Evolutionary conservation across 192 early-diverging fungal genomes (phyloP).

Genomic region (Tieghemiomyces parasiticus): DNA sequence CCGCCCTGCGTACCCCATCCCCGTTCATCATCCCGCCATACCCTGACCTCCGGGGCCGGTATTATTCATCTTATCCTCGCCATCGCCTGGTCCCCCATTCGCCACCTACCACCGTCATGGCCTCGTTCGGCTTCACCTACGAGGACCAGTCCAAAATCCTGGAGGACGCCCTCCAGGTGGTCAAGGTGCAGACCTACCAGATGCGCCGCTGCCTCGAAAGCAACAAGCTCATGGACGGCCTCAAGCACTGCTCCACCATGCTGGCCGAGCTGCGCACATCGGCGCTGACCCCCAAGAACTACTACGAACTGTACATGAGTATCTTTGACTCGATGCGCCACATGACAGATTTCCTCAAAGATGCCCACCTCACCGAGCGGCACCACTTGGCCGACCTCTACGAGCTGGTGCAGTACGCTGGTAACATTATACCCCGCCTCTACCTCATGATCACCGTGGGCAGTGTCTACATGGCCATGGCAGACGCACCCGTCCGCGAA

Average conservation of each 20-base stretch:
- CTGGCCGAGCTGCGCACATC: conserved; percentile 91
- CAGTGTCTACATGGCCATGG: conserved; percentile 87
- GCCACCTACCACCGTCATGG: not conserved
- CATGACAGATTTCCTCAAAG: conserved; percentile 78
- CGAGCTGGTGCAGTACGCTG: conserved; percentile 96
- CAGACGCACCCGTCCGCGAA: conserved; percentile 84
- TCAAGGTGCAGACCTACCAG: conserved; percentile 88
- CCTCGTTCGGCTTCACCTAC: conserved; percentile 12
- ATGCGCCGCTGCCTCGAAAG: conserved; percentile 88
- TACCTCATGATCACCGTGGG: conserved; percentile 99
- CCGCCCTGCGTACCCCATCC: too few relatives aligned
- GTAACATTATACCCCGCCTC: conserved; percentile 94
- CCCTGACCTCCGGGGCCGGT: too few relatives aligned
- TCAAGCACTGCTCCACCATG: conserved; percentile 99
- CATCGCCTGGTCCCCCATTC: not conserved
- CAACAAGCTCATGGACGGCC: conserved; percentile 86
- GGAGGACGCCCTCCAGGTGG: conserved; percentile 80
- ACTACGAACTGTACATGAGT: conserved; percentile 99
- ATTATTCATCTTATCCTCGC: not conserved
- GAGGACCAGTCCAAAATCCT: conserved; percentile 86
- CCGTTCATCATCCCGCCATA: too few relatives aligned
- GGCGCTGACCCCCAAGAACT: conserved; percentile 88
- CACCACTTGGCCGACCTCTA: conserved; percentile 87
- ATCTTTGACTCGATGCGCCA: conserved; percentile 96
- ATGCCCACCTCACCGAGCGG: conserved; percentile 70